Evolutionary conservation across 2,329 filamentous ascomycete species (phyloP).

Genomic region (Didymella glomerata): DNA sequence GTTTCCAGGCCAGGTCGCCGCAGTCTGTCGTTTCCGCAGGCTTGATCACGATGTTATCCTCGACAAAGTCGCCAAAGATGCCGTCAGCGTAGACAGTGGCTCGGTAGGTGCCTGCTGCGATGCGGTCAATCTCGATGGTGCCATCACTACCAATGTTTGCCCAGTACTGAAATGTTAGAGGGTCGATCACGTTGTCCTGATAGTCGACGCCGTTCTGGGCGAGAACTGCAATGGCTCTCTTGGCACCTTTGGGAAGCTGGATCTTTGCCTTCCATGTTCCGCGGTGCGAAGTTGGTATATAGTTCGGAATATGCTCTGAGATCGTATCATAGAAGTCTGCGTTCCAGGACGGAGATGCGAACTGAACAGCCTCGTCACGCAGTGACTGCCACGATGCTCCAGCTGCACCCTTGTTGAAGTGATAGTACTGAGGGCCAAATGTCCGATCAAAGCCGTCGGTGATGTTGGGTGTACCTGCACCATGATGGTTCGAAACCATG

Average conservation of each 20-base stretch:
- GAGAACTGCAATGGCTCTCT: constrained; percentile 63
- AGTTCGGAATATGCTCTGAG: constrained; percentile 66
- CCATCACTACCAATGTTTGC: constrained; percentile 57
- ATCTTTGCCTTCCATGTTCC: constrained; percentile 62
- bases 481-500: constrained; percentile 64
- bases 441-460: constrained; percentile 71
- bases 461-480: constrained; percentile 70
- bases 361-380: constrained; percentile 63
- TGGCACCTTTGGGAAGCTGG: constrained; percentile 62
- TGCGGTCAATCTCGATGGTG: constrained; percentile 60
- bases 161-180: constrained; percentile 70
- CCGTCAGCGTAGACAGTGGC: constrained; percentile 70
- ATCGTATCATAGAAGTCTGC: constrained; percentile 70
- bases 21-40: constrained; percentile 49
- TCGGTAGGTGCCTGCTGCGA: constrained; percentile 67
- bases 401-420: constrained; percentile 67
- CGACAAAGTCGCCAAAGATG: constrained; percentile 67
- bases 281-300: constrained; percentile 62
- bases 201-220: constrained; percentile 62
- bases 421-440: constrained; percentile 70
- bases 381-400: constrained; percentile 51
- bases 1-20: constrained; percentile 54
- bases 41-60: constrained; percentile 60
- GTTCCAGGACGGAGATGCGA: constrained; percentile 62
- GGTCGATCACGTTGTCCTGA: constrained; percentile 66